Percentiles rank a stretch among this genome's conserved stretches.
Evolutionary conservation across 768 basidiomycete species (phyloP).

Genomic region (Collybiopsis confluens): DNA sequence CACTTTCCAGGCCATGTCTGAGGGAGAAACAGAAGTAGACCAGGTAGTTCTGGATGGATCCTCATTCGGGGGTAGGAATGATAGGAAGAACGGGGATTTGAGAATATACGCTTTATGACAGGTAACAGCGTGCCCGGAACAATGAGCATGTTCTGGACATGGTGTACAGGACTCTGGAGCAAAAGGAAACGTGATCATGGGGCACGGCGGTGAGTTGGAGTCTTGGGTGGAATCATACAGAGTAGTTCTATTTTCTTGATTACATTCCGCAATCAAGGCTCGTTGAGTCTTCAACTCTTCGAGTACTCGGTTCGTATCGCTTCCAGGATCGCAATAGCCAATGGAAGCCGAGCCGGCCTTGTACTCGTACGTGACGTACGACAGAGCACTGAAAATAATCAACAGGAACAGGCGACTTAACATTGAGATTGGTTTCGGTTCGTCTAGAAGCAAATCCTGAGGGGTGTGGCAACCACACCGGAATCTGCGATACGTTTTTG

Average conservation of each 20-base stretch:
- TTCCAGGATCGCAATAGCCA: constrained; percentile 73
- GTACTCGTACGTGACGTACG: constrained; percentile 33
- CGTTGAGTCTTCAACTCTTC: constrained; percentile 42
- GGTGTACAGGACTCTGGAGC: constrained; percentile 64
- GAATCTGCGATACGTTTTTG: constrained; percentile 36
- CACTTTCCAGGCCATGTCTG: constrained; percentile 40
- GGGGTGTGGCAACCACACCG: constrained; percentile 14
- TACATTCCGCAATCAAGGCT: constrained; percentile 50
- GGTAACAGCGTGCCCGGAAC: constrained; percentile 48
- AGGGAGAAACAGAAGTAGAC: constrained; percentile 35
- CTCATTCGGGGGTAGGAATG: constrained; percentile 38
- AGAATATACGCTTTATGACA: constrained; percentile 70
- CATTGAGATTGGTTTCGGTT: constrained; percentile 17
- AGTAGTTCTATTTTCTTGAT: constrained; percentile 48
- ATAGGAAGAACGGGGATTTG: constrained; percentile 56
- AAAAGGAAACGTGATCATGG: constrained; percentile 50
- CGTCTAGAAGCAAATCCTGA: neutral
- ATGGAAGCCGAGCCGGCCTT: constrained; percentile 66
- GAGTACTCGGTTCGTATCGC: constrained; percentile 52
- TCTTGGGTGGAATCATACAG: constrained; percentile 27
- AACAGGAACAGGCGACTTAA: constrained; percentile 41
- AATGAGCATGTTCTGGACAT: constrained; percentile 68
- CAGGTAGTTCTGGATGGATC: constrained; percentile 31
- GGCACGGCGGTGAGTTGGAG: constrained; percentile 40
- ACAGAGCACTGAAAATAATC: constrained; percentile 16